A percentile compares a stretch with the other conserved stretches of the same genome.
phyloP scores from a whole-genome alignment of 2,329 filamentous ascomycete genomes.

The Juglanconis juglandina region DNA sequence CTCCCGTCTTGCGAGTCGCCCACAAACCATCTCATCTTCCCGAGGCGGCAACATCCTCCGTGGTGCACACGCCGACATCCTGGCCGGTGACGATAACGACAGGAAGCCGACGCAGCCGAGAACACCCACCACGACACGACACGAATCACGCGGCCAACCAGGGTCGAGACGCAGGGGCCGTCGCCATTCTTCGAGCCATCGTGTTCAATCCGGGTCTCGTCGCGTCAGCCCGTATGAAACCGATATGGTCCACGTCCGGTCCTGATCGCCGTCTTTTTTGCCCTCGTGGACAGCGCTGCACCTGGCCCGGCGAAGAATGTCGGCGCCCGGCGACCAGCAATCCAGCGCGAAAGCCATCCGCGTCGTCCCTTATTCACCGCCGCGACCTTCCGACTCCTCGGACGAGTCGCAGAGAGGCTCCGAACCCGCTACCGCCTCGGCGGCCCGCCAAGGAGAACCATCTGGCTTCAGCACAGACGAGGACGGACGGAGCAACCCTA shows the following conservation, averaged over 20 bases:
- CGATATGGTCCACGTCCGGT: constrained; percentile 25
- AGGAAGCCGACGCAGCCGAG: no score
- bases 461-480: constrained; percentile 4
- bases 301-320: constrained; percentile 23
- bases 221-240: constrained; percentile 24
- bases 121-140: no score
- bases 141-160: no score
- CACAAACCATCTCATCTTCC: neutral
- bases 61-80: no score
- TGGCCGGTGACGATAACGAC: no score
- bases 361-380: constrained; percentile 47
- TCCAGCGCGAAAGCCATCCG: constrained; percentile 38
- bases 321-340: constrained; percentile 31
- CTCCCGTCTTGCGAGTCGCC: constrained; percentile 3
- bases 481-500: constrained; percentile 3
- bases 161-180: neutral
- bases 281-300: constrained; percentile 12
- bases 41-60: neutral
- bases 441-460: neutral
- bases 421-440: neutral
- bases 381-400: constrained; percentile 26
- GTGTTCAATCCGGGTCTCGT: neutral
- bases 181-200: neutral
- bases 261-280: constrained; percentile 25
- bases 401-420: constrained; percentile 18